phyloP scores from a whole-genome alignment of 495 filamentous ascomycete species.

The Usnea hakonensis region DNA sequence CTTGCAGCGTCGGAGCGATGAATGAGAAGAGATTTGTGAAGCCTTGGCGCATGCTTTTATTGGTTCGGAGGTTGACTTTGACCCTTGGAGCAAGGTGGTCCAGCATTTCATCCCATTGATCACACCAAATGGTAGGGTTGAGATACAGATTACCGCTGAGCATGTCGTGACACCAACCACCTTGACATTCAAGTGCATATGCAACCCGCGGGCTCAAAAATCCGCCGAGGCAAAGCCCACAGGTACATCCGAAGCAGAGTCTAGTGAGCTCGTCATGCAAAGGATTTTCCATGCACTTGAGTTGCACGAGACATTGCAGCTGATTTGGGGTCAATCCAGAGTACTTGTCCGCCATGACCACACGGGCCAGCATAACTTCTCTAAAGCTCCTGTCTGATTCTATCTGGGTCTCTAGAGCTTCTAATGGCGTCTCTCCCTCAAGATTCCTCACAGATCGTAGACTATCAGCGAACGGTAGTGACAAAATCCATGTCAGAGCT shows the following conservation, averaged over 20 bases:
- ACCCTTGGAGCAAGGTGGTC: neutral
- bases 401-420: constrained; percentile 23
- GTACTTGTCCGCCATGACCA: constrained; percentile 11
- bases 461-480: constrained; percentile 4
- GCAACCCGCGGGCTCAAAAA: constrained; percentile 28
- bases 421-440: constrained; percentile 28
- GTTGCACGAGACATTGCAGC: neutral
- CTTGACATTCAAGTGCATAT: constrained; percentile 18
- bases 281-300: neutral
- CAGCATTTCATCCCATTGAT: constrained; percentile 7
- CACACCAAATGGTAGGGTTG: neutral
- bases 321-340: constrained; percentile 5
- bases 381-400: constrained; percentile 22
- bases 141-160: neutral
- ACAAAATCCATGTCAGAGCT: constrained; percentile 26
- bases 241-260: constrained; percentile 20
- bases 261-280: neutral
- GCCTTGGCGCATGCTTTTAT: neutral
- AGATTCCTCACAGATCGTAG: constrained; percentile 21
- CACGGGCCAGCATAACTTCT: constrained; percentile 1
- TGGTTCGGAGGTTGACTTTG: neutral
- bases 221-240: constrained; percentile 27
- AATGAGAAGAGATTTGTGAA: neutral
- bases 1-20: neutral
- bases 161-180: neutral